Percentiles rank a stretch among this genome's conserved stretches.
Conservation (phyloP, 176 grass and related monocot species). For the Luzula sylvatica region DNA sequence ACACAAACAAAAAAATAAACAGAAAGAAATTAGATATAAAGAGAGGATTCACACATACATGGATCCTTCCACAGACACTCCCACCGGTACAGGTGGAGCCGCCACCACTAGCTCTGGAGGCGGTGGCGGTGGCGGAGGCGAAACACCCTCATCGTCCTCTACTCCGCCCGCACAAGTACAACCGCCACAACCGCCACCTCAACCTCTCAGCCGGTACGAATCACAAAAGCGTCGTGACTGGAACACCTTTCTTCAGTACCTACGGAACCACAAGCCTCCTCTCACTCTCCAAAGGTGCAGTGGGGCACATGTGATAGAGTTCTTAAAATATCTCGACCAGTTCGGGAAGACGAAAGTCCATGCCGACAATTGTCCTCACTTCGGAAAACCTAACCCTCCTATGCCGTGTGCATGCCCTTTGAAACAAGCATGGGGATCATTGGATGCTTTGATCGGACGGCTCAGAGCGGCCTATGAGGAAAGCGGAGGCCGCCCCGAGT, state of each 20-base stretch:
- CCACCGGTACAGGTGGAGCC: neutral
- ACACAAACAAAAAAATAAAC: neutral
- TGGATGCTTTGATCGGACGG: slow-evolving; percentile 81
- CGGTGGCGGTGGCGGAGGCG: neutral
- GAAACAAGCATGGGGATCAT: slow-evolving; percentile 81
- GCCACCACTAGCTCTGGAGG: neutral
- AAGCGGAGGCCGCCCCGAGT: slow-evolving; percentile 63
- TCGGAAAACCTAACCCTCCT: slow-evolving; percentile 55
- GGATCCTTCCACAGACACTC: slow-evolving; percentile 37
- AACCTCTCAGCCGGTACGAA: slow-evolving; percentile 60
- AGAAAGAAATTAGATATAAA: slow-evolving; percentile 1
- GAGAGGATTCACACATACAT: slow-evolving; percentile 21
- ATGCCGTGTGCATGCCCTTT: slow-evolving; percentile 54
- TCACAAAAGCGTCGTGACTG: slow-evolving; percentile 93
- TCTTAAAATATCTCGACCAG: slow-evolving; percentile 80
- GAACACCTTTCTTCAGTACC: slow-evolving; percentile 93
- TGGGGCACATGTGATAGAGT: slow-evolving; percentile 75
- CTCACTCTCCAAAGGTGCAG: slow-evolving; percentile 61
- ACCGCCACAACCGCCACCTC: slow-evolving; percentile 28
- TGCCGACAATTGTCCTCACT: slow-evolving; percentile 57
- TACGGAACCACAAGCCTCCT: slow-evolving; percentile 79
- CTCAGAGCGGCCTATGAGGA: slow-evolving; percentile 91
- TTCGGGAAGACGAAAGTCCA: slow-evolving; percentile 97
- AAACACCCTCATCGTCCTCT: slow-evolving; percentile 22
- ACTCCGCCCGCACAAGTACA: neutral